Evolutionary conservation across 345 rosid genomes (phyloP), one percentile per base, ranked within the genome.

Genomic region (Murraya paniculata): DNA sequence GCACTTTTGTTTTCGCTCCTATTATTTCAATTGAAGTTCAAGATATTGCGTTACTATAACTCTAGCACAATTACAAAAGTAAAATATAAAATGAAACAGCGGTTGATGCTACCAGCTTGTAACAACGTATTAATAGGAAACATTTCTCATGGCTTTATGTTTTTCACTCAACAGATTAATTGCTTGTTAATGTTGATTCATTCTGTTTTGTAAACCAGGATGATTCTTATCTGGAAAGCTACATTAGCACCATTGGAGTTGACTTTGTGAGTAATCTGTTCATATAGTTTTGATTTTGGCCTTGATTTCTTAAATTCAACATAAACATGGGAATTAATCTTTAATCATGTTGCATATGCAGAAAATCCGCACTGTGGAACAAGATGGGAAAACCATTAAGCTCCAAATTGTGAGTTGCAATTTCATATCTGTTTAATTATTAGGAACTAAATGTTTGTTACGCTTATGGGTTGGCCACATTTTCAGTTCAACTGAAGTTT

Each of bases 211-310:
- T 61, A 27, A 55, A 56, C 39, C 90, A 90, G 88, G 96, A 91
- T 78, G 92, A 91, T 80, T 91, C 96, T 4, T 89, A 88, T 72
- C 84, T 90, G 28, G 96, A 91, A 64, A 90, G 90, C 85, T 91
- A 87, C 82, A 90, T 90, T 81, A 91, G 93, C 84, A 91, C 92
- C 77, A 91, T 91, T 74, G 96, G 96, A 36, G 96, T 91, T 19
- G 93, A 90, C 73, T 91, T 91, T 68, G 91, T 91, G 69, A 87
- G 93, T 77, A 33, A 55, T 55, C 48, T 38, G 31, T 50, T 69
- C 38, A 45, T 60, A 18, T 53, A 13, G 57, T 53, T 18, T 53
- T 53, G 21, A 53, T 45, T 45, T 45, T 31, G 22, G 10, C 68
- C 14, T 36, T 31, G 5, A 18, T 64, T 22, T 25, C 8, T 57